Evolutionary conservation across 2,329 filamentous ascomycete species (phyloP).

Genomic region (Didymella pomorum): DNA sequence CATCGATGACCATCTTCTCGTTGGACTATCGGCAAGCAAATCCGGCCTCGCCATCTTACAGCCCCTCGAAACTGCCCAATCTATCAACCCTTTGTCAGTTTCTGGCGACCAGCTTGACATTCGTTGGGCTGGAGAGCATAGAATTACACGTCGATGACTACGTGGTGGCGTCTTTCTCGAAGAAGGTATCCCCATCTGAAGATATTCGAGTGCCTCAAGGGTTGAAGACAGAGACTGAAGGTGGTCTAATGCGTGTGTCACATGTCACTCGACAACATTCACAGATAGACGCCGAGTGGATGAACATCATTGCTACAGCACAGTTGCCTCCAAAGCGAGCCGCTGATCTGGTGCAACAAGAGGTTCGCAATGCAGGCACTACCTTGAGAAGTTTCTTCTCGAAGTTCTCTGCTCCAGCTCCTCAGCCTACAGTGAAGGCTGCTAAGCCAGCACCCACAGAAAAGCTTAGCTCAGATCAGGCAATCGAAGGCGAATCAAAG

Average conservation of each 20-base stretch:
- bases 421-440: slow-evolving; percentile 31
- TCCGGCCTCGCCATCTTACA: slow-evolving; percentile 47
- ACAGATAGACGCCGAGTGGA: slow-evolving; percentile 90
- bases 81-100: slow-evolving; percentile 90
- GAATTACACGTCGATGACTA: slow-evolving; percentile 92
- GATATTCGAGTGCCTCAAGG: slow-evolving; percentile 77
- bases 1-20: slow-evolving; percentile 85
- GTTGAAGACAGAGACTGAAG: slow-evolving; percentile 81
- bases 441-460: slow-evolving; percentile 30
- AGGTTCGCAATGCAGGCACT: slow-evolving; percentile 48
- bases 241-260: slow-evolving; percentile 85
- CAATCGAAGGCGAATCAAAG: slow-evolving; percentile 73
- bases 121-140: slow-evolving; percentile 86
- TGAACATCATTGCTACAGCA: slow-evolving; percentile 88
- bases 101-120: slow-evolving; percentile 91
- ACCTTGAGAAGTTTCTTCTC: slow-evolving; percentile 52
- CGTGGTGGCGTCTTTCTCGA: slow-evolving; percentile 78
- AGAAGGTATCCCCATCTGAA: slow-evolving; percentile 83
- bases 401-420: slow-evolving; percentile 43
- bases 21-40: slow-evolving; percentile 91
- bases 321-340: slow-evolving; percentile 57
- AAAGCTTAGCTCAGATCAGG: slow-evolving; percentile 56
- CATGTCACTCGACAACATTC: slow-evolving; percentile 85
- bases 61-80: slow-evolving; percentile 78
- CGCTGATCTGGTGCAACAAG: slow-evolving; percentile 45